Conservation (phyloP, 331 rosid species). For the Quercus phellos region DNA sequence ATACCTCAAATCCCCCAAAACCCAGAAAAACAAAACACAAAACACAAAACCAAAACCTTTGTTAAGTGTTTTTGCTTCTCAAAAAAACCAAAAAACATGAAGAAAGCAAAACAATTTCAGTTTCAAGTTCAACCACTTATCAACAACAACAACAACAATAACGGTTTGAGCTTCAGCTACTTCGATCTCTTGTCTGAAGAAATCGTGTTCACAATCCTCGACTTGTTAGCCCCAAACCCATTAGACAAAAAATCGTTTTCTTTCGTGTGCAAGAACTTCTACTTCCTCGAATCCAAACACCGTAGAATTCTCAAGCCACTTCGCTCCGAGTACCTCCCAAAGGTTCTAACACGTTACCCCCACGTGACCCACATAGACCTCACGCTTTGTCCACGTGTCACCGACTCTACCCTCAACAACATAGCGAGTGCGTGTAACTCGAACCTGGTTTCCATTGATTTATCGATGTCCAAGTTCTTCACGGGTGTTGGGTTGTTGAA, state of each 20-base stretch:
- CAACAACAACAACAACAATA: not conserved
- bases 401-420: slow-evolving; percentile 33
- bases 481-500: slow-evolving; percentile 49
- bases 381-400: slow-evolving; percentile 64
- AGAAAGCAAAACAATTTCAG: slow-evolving; percentile 34
- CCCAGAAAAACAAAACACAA: not conserved
- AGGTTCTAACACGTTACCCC: slow-evolving; percentile 45
- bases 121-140: slow-evolving; percentile 18
- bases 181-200: slow-evolving; percentile 74
- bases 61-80: not conserved
- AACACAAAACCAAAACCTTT: not conserved
- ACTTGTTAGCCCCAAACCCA: slow-evolving; percentile 41
- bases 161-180: slow-evolving; percentile 6
- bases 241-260: slow-evolving; percentile 64
- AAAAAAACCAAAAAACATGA: slow-evolving; percentile 23
- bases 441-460: slow-evolving; percentile 52
- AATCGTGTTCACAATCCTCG: slow-evolving; percentile 60
- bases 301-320: slow-evolving; percentile 59
- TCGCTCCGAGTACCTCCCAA: slow-evolving; percentile 57
- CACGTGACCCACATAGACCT: slow-evolving; percentile 44
- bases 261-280: slow-evolving; percentile 48
- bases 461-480: slow-evolving; percentile 66
- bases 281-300: slow-evolving; percentile 62
- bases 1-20: not conserved
- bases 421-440: slow-evolving; percentile 39